Evolutionary conservation across 768 basidiomycete species (phyloP).

Genomic region (Fibroporia radiculosa): DNA sequence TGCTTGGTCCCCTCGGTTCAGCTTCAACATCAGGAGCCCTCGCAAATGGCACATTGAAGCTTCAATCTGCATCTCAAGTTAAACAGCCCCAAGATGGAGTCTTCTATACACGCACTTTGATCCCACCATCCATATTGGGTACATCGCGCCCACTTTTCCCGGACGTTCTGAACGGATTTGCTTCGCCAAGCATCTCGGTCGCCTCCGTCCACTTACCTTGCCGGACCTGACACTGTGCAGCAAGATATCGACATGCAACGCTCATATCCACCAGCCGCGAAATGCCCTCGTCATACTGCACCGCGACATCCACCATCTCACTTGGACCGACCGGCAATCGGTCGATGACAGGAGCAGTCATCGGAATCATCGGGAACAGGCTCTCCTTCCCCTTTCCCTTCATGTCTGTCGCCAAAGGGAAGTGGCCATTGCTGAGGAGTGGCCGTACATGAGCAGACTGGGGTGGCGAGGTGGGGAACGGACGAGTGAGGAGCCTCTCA

Average conservation of each 20-base stretch:
- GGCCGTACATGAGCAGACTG: slow-evolving; percentile 20
- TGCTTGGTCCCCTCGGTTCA: slow-evolving; percentile 84
- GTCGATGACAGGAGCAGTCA: slow-evolving; percentile 10
- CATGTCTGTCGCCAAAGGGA: slow-evolving; percentile 12
- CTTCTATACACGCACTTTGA: slow-evolving; percentile 56
- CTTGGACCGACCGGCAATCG: slow-evolving; percentile 60
- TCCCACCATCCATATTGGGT: slow-evolving; percentile 83
- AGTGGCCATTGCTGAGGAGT: slow-evolving; percentile 35
- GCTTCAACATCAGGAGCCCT: slow-evolving; percentile 88
- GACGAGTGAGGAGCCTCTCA: slow-evolving; percentile 83
- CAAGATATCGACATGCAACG: slow-evolving; percentile 91
- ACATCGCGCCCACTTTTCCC: slow-evolving; percentile 62
- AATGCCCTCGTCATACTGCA: slow-evolving; percentile 54
- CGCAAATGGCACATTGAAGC: slow-evolving; percentile 96
- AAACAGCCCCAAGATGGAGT: background rate
- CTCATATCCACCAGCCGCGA: slow-evolving; percentile 89
- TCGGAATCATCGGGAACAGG: slow-evolving; percentile 3
- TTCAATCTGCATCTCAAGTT: slow-evolving; percentile 57
- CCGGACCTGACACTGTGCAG: slow-evolving; percentile 89
- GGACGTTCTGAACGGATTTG: slow-evolving; percentile 77
- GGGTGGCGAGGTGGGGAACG: slow-evolving; percentile 51
- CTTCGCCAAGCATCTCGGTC: slow-evolving; percentile 86
- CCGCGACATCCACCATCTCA: slow-evolving; percentile 62
- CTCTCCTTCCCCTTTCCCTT: slow-evolving; percentile 57
- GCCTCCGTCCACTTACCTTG: slow-evolving; percentile 92